Evolutionary conservation across 352 stramenopile genomes (phyloP).

Genomic region (Elongisporangium prolatum): DNA sequence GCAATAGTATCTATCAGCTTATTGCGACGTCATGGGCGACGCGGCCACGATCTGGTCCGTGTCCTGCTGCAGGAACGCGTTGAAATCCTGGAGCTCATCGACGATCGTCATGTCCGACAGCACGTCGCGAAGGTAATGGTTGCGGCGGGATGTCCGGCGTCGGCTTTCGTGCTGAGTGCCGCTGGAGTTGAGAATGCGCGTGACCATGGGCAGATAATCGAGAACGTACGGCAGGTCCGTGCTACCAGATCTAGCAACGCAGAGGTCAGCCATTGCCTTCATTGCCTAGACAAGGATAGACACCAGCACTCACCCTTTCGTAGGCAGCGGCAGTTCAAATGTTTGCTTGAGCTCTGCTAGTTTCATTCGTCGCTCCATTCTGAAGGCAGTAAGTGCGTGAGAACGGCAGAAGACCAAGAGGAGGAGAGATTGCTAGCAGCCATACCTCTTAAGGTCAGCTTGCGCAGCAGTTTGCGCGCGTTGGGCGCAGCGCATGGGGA

Average conservation of each 20-base stretch:
- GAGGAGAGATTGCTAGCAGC: not conserved
- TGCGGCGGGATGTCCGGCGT: slow-evolving; percentile 56
- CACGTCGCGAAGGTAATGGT: slow-evolving; percentile 75
- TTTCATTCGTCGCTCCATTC: not conserved
- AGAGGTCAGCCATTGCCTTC: not conserved
- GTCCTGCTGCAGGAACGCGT: slow-evolving; percentile 25
- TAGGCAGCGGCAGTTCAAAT: slow-evolving; percentile 36
- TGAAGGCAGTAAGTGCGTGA: not conserved
- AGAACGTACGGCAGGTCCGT: slow-evolving; percentile 38
- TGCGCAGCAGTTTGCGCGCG: slow-evolving; percentile 27
- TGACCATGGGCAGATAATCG: slow-evolving; percentile 74
- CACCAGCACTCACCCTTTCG: slow-evolving; percentile 36
- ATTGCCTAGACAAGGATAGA: not conserved
- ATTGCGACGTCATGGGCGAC: slow-evolving; percentile 31
- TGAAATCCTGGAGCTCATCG: slow-evolving; percentile 52
- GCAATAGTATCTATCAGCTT: not conserved
- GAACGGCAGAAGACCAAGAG: not conserved
- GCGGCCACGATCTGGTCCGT: slow-evolving; percentile 51
- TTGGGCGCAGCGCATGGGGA: slow-evolving; percentile 14
- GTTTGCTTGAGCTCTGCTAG: slow-evolving; percentile 40
- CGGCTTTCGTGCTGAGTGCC: slow-evolving; percentile 48
- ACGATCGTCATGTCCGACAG: slow-evolving; percentile 63
- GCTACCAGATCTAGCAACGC: slow-evolving; percentile 16
- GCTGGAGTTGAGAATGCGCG: slow-evolving; percentile 38
- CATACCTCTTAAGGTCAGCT: slow-evolving; percentile 9